A percentile compares a stretch with the other conserved stretches of the same genome.
These are phyloP conservation scores for Setaria viridis DNA, from an alignment of 202 grass and related monocot genomes.

Conservation along the genomic window DNA sequence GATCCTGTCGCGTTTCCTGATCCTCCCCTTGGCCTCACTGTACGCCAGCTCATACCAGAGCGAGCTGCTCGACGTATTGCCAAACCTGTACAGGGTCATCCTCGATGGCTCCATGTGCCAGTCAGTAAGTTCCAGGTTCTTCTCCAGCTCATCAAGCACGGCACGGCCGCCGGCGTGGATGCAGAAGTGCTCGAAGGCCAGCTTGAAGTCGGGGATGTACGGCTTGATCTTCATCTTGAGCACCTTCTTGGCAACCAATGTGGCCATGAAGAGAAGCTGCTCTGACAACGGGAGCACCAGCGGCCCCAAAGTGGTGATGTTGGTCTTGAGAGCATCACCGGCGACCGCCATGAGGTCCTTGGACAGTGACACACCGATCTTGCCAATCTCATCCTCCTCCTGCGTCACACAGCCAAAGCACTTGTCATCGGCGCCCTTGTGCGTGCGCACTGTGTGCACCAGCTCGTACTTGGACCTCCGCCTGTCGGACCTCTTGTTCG, in stretches of 20 bases:
- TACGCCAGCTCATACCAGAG: constrained; percentile 98
- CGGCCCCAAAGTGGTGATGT: constrained; percentile 94
- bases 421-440: constrained; percentile 90
- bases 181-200: constrained; percentile 97
- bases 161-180: constrained; percentile 95
- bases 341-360: constrained; percentile 98
- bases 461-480: constrained; percentile 87
- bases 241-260: constrained; percentile 80
- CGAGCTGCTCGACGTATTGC: constrained; percentile 95
- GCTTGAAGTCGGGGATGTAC: constrained; percentile 97
- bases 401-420: constrained; percentile 93
- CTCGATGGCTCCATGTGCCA: constrained; percentile 99
- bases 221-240: constrained; percentile 95
- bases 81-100: constrained; percentile 94
- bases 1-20: constrained; percentile 78
- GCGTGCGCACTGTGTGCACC: constrained; percentile 92
- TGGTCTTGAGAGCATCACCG: constrained; percentile 96
- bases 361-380: constrained; percentile 91
- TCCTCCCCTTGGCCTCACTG: constrained; percentile 81
- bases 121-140: constrained; percentile 89
- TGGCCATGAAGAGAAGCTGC: constrained; percentile 88
- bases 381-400: constrained; percentile 79
- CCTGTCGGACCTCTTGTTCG: constrained; percentile 62
- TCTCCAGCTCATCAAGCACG: constrained; percentile 93
- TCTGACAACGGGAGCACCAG: constrained; percentile 89